Percentiles rank a stretch among this genome's conserved stretches.
Evolutionary conservation across 148 eudicot genomes (phyloP).

Genomic region (Nyssa sinensis): DNA sequence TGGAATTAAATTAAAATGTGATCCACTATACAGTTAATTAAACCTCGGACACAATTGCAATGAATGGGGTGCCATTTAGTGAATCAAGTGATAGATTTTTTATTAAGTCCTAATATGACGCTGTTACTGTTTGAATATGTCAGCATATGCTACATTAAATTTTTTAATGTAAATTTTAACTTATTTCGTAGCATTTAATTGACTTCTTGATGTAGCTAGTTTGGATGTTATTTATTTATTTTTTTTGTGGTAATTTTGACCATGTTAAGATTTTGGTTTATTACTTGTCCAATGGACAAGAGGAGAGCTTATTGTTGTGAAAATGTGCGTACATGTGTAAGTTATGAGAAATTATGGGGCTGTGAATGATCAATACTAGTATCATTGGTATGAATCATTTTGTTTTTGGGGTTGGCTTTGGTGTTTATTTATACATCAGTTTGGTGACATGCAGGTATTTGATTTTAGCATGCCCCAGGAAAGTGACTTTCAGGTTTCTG

Average conservation of each 20-base stretch:
- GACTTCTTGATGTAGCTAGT: background rate
- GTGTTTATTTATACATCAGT: background rate
- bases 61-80: background rate
- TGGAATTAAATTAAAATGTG: background rate
- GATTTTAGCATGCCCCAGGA: too few species aligned
- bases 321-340: too few species aligned
- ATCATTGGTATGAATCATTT: background rate
- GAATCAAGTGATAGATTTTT: background rate
- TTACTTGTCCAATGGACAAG: too few species aligned
- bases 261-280: too few species aligned
- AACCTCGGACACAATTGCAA: background rate
- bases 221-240: background rate
- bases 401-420: background rate
- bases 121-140: background rate
- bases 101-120: background rate
- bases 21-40: background rate
- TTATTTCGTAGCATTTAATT: too few species aligned
- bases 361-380: background rate
- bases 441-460: background rate
- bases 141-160: background rate
- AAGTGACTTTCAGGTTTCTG: background rate
- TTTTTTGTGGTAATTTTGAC: background rate
- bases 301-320: too few species aligned
- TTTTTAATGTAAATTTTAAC: background rate
- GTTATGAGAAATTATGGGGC: background rate